Evolutionary conservation across 192 early-diverging fungal species (phyloP), one percentile per base, ranked within the genome.

Genomic region (Pilobolus umbonatus): DNA sequence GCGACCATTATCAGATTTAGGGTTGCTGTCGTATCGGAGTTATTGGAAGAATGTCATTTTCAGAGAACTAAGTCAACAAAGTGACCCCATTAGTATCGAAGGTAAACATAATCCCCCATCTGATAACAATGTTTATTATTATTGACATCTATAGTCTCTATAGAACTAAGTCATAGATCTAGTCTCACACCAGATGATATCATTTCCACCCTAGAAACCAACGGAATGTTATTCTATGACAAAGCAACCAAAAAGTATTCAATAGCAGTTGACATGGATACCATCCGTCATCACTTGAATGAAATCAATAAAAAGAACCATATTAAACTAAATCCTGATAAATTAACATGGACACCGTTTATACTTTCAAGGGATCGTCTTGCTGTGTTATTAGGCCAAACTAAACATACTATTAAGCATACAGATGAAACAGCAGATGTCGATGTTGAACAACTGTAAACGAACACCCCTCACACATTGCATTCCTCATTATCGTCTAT

Each of bases 1-100:
- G 57, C 86, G 88, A 60, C 94, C 94, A 1, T 64, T 97, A 24
- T 95, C 93, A 17, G 90, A 94, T 55, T 76, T 95, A 24, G 94
- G 94, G 0, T 68, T 93, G 50, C 71, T 87, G 17, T 89, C 90
- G 19, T 97, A 97, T 68, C 75, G 80, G 45, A 88, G 80, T 21
- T 97, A 92, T 69, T 97, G 94, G 94, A 78, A 85, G 39, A 73
- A 79, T 0, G 85, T 87, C 0, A 53, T 96, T 9, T 82, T 85
- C 56, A 83, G 88, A 49, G 77, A 83, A 10, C 70, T 98, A n/a
- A 70, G 76, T 29, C 64, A 77, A 40, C 48, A 68, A 29, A 60
- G 59, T 24, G 80, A 79, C 17, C 64, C 83, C 21, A 60, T 78
- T 21, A 79, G 83, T 17, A 71, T 73, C 7, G 55, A 65, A 69